Conservation (phyloP, 2,329 filamentous ascomycete genomes). For the Eutypa lata region DNA sequence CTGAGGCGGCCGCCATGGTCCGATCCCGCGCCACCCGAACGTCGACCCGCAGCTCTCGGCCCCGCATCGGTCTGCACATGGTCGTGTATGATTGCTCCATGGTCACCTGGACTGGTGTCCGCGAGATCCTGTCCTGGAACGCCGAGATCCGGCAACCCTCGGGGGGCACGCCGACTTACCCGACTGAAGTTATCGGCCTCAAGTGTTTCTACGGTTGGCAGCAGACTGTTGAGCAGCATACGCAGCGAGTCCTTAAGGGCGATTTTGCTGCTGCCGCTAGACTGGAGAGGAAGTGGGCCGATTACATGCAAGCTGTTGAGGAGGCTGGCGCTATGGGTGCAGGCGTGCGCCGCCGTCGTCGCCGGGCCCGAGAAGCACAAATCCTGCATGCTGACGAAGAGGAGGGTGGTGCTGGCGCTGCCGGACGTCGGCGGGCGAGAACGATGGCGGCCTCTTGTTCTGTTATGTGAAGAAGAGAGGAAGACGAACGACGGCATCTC, state of each 20-base stretch:
- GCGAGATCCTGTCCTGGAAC: constrained; percentile 83
- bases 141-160: constrained; percentile 62
- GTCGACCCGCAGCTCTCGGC: constrained; percentile 36
- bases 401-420: constrained; percentile 55
- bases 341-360: constrained; percentile 65
- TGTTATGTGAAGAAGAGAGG: constrained; percentile 57
- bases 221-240: constrained; percentile 91
- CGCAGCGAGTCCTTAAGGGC: constrained; percentile 75
- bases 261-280: constrained; percentile 71
- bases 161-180: constrained; percentile 50
- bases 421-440: constrained; percentile 58
- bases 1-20: constrained; percentile 81
- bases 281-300: constrained; percentile 88
- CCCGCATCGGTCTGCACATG: constrained; percentile 65
- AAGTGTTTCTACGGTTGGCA: constrained; percentile 97
- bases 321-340: constrained; percentile 71
- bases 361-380: constrained; percentile 78
- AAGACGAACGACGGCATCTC: background rate
- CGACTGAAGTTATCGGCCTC: constrained; percentile 75
- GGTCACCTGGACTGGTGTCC: constrained; percentile 88
- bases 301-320: constrained; percentile 89
- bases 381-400: constrained; percentile 78
- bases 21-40: constrained; percentile 55
- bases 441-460: constrained; percentile 56
- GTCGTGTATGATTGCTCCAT: constrained; percentile 90